phyloP scores from a whole-genome alignment of 176 grass and related monocot genomes.

The Avena insularis region DNA sequence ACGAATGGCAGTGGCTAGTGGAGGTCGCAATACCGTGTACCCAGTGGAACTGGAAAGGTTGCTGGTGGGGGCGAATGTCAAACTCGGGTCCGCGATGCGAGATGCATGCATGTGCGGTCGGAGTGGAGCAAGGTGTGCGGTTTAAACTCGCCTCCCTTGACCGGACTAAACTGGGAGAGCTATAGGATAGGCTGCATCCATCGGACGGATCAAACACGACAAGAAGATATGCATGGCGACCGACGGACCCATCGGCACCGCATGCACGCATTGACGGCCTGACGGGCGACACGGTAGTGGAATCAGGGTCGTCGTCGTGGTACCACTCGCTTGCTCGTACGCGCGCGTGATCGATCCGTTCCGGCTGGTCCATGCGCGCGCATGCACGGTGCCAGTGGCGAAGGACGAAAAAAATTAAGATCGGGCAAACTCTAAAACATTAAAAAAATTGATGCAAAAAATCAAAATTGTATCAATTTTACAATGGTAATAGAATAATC shows the following conservation, averaged over 20 bases:
- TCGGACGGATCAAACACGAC: conserved; percentile 34
- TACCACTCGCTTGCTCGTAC: not conserved
- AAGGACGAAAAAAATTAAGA: too few relatives aligned
- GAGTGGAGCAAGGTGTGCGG: not conserved
- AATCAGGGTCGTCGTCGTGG: not conserved
- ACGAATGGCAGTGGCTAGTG: conserved; percentile 12
- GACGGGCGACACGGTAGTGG: not conserved
- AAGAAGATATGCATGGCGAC: not conserved
- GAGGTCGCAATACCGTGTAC: conserved; percentile 47
- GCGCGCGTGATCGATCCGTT: not conserved
- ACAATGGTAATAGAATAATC: too few relatives aligned
- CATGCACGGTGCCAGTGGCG: not conserved
- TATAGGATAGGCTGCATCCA: not conserved
- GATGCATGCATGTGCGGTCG: not conserved
- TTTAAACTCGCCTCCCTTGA: not conserved
- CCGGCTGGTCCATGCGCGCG: conserved; percentile 3
- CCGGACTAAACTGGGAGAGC: not conserved
- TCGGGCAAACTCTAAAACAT: too few relatives aligned
- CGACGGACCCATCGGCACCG: not conserved
- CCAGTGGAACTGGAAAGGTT: not conserved
- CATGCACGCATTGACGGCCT: conserved; percentile 25
- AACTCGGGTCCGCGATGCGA: not conserved
- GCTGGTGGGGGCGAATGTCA: conserved; percentile 10
- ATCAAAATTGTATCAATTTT: too few relatives aligned
- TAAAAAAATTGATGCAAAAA: too few relatives aligned